Percentiles rank a stretch among this genome's conserved stretches.
Conservation (phyloP, 352 stramenopile genomes). For the Elongisporangium anandrum region DNA sequence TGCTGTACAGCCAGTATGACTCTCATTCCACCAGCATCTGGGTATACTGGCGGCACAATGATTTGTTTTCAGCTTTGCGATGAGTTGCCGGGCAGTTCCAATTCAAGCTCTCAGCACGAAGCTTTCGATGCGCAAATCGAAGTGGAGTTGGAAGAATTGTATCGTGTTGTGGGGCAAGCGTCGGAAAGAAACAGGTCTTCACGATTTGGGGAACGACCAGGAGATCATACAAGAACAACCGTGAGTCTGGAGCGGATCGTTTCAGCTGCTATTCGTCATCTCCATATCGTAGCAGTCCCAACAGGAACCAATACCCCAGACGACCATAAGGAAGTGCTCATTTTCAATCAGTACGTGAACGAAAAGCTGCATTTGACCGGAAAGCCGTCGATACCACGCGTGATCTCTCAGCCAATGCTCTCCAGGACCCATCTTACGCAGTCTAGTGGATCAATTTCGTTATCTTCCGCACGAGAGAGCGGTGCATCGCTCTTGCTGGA, state of each 20-base stretch:
- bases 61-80: constrained; percentile 33
- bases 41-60: constrained; percentile 6
- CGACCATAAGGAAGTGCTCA: constrained; percentile 20
- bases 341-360: constrained; percentile 37
- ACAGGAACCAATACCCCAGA: constrained; percentile 4
- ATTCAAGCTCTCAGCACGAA: not conserved
- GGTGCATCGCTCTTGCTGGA: constrained; percentile 28
- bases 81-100: constrained; percentile 2
- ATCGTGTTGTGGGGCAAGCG: not conserved
- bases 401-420: constrained; percentile 15
- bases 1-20: constrained; percentile 4
- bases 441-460: constrained; percentile 6
- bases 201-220: constrained; percentile 5
- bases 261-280: constrained; percentile 24
- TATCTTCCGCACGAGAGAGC: constrained; percentile 8
- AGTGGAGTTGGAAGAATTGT: constrained; percentile 17
- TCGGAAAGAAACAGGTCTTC: constrained; percentile 25
- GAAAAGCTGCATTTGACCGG: constrained; percentile 8
- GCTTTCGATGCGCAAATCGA: not conserved
- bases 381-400: constrained; percentile 3
- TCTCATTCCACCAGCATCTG: not conserved
- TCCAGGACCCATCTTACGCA: constrained; percentile 13
- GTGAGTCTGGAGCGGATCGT: constrained; percentile 33
- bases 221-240: not conserved
- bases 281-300: constrained; percentile 39